Conservation (phyloP, 2,329 filamentous ascomycete genomes). For the Madurella mycetomatis region DNA sequence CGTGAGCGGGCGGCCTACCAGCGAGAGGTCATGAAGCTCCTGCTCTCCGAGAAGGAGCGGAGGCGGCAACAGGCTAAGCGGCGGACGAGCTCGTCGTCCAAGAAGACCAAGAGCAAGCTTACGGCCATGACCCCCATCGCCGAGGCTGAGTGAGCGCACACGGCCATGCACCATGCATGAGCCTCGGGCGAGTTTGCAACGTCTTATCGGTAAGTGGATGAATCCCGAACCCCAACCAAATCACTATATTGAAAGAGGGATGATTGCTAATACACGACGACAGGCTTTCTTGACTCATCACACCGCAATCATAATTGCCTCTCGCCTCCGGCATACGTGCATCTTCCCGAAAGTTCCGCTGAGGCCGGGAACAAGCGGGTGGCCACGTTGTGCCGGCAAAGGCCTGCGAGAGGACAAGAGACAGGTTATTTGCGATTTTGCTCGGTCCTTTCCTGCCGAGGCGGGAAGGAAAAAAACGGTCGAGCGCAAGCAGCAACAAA, state of each 20-base stretch:
- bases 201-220: slow-evolving; percentile 22
- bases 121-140: slow-evolving; percentile 51
- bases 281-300: not conserved
- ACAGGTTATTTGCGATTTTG: not conserved
- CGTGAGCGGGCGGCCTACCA: slow-evolving; percentile 48
- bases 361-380: not conserved
- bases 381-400: not conserved
- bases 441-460: not conserved
- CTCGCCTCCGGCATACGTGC: not conserved
- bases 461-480: not conserved
- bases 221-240: not conserved
- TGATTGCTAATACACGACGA: not conserved
- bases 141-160: slow-evolving; percentile 42
- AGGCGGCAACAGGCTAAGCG: slow-evolving; percentile 41
- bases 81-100: slow-evolving; percentile 34
- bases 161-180: not conserved
- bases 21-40: slow-evolving; percentile 48
- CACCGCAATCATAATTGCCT: not conserved
- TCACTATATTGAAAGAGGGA: not conserved
- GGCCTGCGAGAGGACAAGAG: not conserved
- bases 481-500: not conserved
- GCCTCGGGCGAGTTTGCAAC: slow-evolving; percentile 1
- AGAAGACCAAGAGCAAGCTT: slow-evolving; percentile 49
- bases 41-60: slow-evolving; percentile 53
- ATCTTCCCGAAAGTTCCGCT: not conserved